Evolutionary conservation across 1,284 basidiomycete genomes (phyloP), one percentile per base, ranked within the genome.

Genomic region (Leccinum subspadiceum): DNA sequence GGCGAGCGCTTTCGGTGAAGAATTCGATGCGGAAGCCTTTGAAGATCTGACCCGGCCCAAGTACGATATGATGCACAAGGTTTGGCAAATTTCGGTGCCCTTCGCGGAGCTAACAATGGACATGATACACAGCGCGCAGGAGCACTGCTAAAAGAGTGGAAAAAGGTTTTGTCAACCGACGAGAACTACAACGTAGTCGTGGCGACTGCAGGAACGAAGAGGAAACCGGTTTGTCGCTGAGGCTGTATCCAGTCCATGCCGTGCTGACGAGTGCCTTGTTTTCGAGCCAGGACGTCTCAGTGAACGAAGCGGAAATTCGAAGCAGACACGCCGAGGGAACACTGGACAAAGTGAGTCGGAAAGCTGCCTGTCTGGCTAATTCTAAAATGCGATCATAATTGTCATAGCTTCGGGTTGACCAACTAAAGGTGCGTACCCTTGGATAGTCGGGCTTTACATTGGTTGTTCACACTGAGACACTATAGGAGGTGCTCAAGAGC

Each of bases 1-100:
- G 77, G 93, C 94, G 13, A 89, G 86, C 56, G 96, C 96, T 0
- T 96, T 98, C 74, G 88, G 91, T 56, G 92, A 96, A 71, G 85
- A 94, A 65, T 93, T 85, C 66, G 88, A 95, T 69, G 79, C 84
- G 2, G 84, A 86, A 56, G 74, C 81, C 3, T 90, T 94, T 64
- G 84, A 87, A 65, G 95, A 98, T 73, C 76, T 87, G 62, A 94
- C 94, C 0, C 70, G 84, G 60, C 95, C 96, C 2, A 89, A 91
- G 66, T 80, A 87, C 55, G 84, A 85, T 49, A 82, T 84, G 68
- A 94, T 97, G 63, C 89, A 93, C 68, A 89, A 91, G 79, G 92
- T 91, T 76, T 66, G 61, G 13, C 5, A 26, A 54, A 37, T 5
- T 15, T 5, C 1, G 15, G 39, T 33, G 2, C 22, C 29, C 48